Conservation (phyloP, 2,329 filamentous ascomycete species). For the Colletotrichum karsti region DNA sequence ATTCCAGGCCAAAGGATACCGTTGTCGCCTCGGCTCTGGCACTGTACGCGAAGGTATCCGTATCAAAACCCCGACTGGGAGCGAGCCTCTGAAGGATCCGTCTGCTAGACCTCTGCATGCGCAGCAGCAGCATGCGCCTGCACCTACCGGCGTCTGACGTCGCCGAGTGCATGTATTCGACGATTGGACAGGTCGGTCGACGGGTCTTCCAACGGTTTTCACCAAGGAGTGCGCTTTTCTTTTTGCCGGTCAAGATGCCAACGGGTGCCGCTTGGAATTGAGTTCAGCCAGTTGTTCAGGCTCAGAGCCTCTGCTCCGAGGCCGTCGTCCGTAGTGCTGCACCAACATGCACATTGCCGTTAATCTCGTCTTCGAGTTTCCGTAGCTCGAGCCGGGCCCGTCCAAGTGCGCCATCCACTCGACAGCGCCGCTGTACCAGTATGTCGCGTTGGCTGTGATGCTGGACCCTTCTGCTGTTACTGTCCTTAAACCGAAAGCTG, state of each 20-base stretch:
- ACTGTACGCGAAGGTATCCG: background rate
- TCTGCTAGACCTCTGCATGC: background rate
- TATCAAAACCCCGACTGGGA: background rate
- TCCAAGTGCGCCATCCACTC: background rate
- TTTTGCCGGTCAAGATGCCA: background rate
- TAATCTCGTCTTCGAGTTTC: background rate
- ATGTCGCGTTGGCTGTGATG: background rate
- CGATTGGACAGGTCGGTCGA: background rate
- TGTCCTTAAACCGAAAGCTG: too few relatives aligned
- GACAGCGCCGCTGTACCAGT: background rate
- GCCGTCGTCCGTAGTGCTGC: background rate
- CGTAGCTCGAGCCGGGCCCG: background rate
- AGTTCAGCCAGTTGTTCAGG: background rate
- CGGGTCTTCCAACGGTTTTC: background rate
- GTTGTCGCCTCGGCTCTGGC: background rate
- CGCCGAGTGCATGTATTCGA: background rate
- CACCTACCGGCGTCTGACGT: slow-evolving; percentile 22
- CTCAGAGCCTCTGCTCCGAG: background rate
- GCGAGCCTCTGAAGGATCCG: background rate
- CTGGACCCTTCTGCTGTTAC: background rate
- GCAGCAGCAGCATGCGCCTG: background rate
- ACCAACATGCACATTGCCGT: background rate
- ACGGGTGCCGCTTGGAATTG: background rate
- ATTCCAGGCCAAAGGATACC: background rate
- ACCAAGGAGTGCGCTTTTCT: background rate